Conservation (phyloP, 768 basidiomycete genomes). For the Macrolepiota fuliginosa region DNA sequence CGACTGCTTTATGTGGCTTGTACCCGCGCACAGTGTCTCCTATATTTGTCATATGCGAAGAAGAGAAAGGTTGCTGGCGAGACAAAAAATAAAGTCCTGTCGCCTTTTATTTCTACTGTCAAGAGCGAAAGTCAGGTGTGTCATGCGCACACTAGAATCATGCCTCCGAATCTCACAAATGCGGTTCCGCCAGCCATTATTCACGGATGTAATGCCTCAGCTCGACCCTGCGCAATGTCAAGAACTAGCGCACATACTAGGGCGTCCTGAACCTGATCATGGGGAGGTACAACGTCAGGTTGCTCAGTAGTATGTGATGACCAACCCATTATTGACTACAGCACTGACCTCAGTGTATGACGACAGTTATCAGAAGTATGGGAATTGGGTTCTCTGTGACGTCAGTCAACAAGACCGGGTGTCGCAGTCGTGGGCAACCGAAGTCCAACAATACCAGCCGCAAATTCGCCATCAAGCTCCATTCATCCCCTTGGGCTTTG, state of each 20-base stretch:
- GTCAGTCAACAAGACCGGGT: not conserved
- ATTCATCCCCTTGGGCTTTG: not conserved
- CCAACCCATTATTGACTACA: not conserved
- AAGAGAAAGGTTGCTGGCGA: constrained; percentile 57
- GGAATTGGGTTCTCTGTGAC: constrained; percentile 1
- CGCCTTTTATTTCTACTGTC: constrained; percentile 54
- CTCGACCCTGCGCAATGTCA: constrained; percentile 41
- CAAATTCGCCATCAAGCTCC: not conserved
- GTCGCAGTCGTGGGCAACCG: not conserved
- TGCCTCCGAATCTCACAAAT: not conserved
- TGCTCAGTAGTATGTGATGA: constrained; percentile 45
- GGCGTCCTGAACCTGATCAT: constrained; percentile 41
- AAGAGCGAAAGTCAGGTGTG: constrained; percentile 39
- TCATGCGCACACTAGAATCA: constrained; percentile 12
- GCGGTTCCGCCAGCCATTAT: constrained; percentile 30
- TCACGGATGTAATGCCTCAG: constrained; percentile 40
- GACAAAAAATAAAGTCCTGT: constrained; percentile 46
- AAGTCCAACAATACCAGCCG: not conserved
- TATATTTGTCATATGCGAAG: constrained; percentile 54
- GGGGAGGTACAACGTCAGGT: constrained; percentile 38
- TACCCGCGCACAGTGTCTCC: constrained; percentile 74
- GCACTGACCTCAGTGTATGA: constrained; percentile 13
- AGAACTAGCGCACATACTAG: constrained; percentile 54
- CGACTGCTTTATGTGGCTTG: constrained; percentile 87
- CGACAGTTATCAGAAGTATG: constrained; percentile 28